Base-by-base conservation (phyloP, 2,329 filamentous ascomycete species). In the Metarhizium guizhouense region DNA sequence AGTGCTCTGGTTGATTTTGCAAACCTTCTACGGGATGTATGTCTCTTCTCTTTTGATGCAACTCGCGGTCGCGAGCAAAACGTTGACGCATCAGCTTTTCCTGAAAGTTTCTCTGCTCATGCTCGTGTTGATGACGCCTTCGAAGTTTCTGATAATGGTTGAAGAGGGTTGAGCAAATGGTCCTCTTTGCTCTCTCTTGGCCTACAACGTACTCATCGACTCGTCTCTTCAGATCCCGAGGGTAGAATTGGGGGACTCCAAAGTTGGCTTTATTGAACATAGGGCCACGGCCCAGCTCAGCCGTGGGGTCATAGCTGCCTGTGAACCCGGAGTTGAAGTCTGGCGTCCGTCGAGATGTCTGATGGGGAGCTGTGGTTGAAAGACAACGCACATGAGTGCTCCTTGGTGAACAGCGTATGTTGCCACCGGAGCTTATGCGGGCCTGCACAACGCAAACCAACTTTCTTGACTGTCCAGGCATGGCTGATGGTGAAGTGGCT, bases 151-250 rank as follows among this genome's bases (percentile, higher is more conserved):
- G 90, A 68, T 97, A 96, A 69, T 99, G 94, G 67, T 97, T 96
- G 75, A 95, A 96, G 32, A 99, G 88, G 6, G 93, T 91, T 3
- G 93, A 87, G 60, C 90, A 94, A 60, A 97, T 84, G 14, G 92
- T 89, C 71, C 95, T 95, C 78, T 99, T 94, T 16, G 94, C 91
- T 57, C 90, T 84, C 62, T 96, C 90, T 71, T 99, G 94, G 45
- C 93, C 94, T 4, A 99, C 93, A 1, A 99, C 93, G 68, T 95
- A 99, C 67, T 94, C 88, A 68, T 99, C 94, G 36, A 97, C 84
- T 65, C 94, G 88, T 66, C 90, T 85, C 76, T 97, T 96, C 64
- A 99, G 78, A 63, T 84, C 79, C 56, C 80, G 76, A 2, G 83
- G 83, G 54, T 86, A 86, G 67, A 86, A 83, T 53, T 80, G 76